phyloP scores from a whole-genome alignment of 495 filamentous ascomycete species.

The Penicillium daleae region DNA sequence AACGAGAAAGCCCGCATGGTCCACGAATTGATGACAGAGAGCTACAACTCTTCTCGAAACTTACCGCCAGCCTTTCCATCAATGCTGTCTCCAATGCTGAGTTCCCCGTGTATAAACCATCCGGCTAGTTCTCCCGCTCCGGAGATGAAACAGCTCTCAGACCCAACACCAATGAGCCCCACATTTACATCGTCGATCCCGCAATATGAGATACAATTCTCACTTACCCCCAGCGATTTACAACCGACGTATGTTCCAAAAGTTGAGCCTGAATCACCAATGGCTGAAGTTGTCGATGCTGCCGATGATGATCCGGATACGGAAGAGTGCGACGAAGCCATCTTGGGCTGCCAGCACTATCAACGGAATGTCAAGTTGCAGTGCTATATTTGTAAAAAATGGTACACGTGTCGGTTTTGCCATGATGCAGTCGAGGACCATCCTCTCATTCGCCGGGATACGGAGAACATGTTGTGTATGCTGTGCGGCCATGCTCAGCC shows the following conservation, averaged over 20 bases:
- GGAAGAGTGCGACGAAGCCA: slow-evolving; percentile 44
- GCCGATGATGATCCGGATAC: slow-evolving; percentile 46
- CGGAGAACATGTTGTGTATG: slow-evolving; percentile 98
- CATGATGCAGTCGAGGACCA: slow-evolving; percentile 90
- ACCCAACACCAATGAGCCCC: slow-evolving; percentile 35
- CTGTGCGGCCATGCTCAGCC: slow-evolving; percentile 84
- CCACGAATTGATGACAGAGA: slow-evolving; percentile 80
- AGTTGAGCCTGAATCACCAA: slow-evolving; percentile 42
- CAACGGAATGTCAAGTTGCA: slow-evolving; percentile 94
- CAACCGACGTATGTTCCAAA: slow-evolving; percentile 68
- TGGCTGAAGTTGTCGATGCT: slow-evolving; percentile 41
- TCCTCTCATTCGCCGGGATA: slow-evolving; percentile 75
- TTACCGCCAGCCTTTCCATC: slow-evolving; percentile 34
- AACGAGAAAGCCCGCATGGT: slow-evolving; percentile 81
- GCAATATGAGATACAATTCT: slow-evolving; percentile 58
- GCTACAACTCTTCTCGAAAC: slow-evolving; percentile 60
- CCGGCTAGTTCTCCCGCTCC: slow-evolving; percentile 40
- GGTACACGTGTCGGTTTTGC: slow-evolving; percentile 96
- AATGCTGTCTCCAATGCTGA: slow-evolving; percentile 38
- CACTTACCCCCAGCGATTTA: slow-evolving; percentile 72
- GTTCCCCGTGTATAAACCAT: slow-evolving; percentile 39
- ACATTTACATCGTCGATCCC: slow-evolving; percentile 34
- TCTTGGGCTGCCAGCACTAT: slow-evolving; percentile 89
- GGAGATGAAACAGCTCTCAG: slow-evolving; percentile 31
- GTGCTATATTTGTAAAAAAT: slow-evolving; percentile 83